Conservation (phyloP, 352 stramenopile genomes). For the Blastocystis sp. region DNA sequence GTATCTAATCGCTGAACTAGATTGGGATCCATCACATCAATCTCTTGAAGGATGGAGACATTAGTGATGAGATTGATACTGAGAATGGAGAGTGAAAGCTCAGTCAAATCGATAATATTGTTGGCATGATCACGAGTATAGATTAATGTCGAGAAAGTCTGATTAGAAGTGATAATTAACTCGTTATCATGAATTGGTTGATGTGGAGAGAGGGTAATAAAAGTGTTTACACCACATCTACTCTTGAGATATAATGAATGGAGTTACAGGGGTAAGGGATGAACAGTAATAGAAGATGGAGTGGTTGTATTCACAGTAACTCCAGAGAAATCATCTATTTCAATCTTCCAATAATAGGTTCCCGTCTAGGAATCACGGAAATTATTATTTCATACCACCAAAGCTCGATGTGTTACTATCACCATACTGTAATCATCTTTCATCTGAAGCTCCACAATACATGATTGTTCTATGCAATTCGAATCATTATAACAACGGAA, state of each 20-base stretch:
- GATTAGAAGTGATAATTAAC: conserved; percentile 2
- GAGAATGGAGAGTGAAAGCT: neutral
- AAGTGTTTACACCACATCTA: neutral
- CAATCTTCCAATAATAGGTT: neutral
- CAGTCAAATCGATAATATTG: neutral
- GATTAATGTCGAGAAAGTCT: neutral
- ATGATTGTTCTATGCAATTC: neutral
- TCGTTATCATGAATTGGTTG: neutral
- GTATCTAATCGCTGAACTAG: no score
- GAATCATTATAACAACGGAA: neutral
- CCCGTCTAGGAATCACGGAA: neutral
- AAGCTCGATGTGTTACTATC: neutral
- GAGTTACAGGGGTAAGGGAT: neutral
- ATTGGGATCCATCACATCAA: no score
- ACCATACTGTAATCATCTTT: neutral
- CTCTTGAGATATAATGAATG: neutral
- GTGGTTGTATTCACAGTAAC: neutral
- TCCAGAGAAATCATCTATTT: neutral
- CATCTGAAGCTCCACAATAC: neutral
- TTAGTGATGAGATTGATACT: neutral
- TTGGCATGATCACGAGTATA: neutral
- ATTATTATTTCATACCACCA: neutral
- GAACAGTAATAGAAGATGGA: neutral
- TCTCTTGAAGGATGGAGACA: neutral
- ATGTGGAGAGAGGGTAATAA: neutral